Evolutionary conservation across 371 early-diverging fungal species (phyloP).

Genomic region (Rhizomucor pusillus): DNA sequence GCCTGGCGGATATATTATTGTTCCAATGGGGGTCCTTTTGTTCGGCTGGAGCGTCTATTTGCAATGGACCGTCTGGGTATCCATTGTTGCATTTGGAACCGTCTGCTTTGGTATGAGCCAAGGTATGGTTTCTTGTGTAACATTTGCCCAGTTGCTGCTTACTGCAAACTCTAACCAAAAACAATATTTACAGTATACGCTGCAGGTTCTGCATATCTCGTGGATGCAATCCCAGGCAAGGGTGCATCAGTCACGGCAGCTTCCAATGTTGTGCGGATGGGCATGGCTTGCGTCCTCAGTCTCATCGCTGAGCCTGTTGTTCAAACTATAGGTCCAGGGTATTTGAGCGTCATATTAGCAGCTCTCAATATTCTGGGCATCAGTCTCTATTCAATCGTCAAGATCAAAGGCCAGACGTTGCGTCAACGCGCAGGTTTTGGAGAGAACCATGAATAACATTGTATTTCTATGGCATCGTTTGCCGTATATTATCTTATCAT

Average conservation of each 20-base stretch:
- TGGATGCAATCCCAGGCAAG: constrained; percentile 48
- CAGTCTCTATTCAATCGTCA: constrained; percentile 23
- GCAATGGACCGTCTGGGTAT: constrained; percentile 36
- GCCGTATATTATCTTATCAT: no score
- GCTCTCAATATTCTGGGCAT: constrained; percentile 30
- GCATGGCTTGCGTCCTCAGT: constrained; percentile 46
- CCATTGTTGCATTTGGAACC: constrained; percentile 51
- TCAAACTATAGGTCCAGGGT: constrained; percentile 30
- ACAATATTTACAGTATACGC: no score
- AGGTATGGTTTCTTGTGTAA: constrained; percentile 29
- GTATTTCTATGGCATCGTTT: no score
- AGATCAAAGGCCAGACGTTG: constrained; percentile 30
- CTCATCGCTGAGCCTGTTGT: constrained; percentile 23
- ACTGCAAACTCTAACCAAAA: no score
- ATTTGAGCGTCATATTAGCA: constrained; percentile 29
- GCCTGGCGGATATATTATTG: constrained; percentile 48
- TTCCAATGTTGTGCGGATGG: constrained; percentile 48
- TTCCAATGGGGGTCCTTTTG: constrained; percentile 50
- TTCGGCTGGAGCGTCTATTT: constrained; percentile 55
- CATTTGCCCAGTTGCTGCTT: no score
- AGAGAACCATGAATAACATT: constrained; percentile 6
- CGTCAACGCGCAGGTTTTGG: constrained; percentile 23
- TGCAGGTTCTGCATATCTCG: constrained; percentile 50
- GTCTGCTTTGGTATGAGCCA: constrained; percentile 62
- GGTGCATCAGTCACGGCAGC: constrained; percentile 56